Base-by-base conservation (phyloP, 495 filamentous ascomycete species). In the Penicillium taxi region DNA sequence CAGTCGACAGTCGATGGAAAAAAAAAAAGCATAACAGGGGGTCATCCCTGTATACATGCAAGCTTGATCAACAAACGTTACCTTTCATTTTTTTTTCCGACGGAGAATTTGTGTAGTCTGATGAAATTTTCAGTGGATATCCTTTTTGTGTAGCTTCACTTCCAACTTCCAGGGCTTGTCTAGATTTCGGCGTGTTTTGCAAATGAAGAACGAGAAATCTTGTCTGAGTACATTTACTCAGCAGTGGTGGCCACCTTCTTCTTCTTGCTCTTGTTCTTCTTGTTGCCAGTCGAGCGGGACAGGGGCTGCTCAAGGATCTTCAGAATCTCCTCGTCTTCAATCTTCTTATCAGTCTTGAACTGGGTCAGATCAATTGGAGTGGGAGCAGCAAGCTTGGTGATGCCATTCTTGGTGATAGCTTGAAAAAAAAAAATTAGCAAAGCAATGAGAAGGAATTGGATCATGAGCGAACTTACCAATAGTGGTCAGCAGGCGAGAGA, bases 391-490 rank as follows among this genome's bases (percentile, higher is more conserved):
- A 98, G 65, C 60, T 84, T 85, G 50, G 80, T 82, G 57, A 98
- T 64, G 49, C 91, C 91, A 60, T 95, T 93, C 80, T 96, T 98
- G 41, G 90, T 96, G 66, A 96, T 90, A 37, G 87, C 93, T 96
- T 40, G 13, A 21, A 35, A 4, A 24, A 51, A 13, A 15, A n/a
- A 23, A 38, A 16, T 41, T 31, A 22, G 8, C 9, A 26, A 45
- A 45, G 6, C 22, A 59, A 42, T 37, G n/a, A n/a, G n/a, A n/a
- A n/a, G n/a, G n/a, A n/a, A n/a, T n/a, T n/a, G n/a, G n/a, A 39
- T 32, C 1, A 43, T 27, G 8, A 12, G 11, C 9, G 40, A 13
- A 24, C 82, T 71, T 78, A 96, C 90, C 87, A 64, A 95, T 69
- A 23, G 91, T 96, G 29, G 81, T 88, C 64, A 96, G 74, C 25